Conservation (phyloP, 768 basidiomycete species). For the Boletus pseudopeckii region DNA sequence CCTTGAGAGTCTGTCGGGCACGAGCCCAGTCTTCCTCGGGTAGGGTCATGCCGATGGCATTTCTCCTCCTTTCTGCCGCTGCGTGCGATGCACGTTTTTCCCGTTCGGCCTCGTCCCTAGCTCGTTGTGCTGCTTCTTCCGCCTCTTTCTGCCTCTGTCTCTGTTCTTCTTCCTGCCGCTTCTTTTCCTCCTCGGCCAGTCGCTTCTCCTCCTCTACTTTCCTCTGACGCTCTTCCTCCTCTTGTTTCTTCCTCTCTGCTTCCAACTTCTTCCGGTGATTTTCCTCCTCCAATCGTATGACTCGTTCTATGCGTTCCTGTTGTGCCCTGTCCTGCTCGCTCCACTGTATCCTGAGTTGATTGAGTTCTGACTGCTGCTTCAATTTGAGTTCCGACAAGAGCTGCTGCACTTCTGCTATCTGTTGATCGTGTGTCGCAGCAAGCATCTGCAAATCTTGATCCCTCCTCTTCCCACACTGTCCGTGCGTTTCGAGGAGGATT, state of each 20-base stretch:
- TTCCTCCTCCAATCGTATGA: slow-evolving; percentile 62
- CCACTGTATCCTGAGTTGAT: slow-evolving; percentile 43
- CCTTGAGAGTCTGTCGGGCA: slow-evolving; percentile 53
- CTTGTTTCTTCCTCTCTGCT: slow-evolving; percentile 50
- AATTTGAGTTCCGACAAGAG: slow-evolving; percentile 43
- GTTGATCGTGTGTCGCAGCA: slow-evolving; percentile 42
- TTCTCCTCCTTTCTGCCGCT: slow-evolving; percentile 38
- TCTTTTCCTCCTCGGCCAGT: slow-evolving; percentile 42
- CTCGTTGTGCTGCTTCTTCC: slow-evolving; percentile 30
- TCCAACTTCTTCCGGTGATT: slow-evolving; percentile 50
- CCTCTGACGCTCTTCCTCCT: slow-evolving; percentile 45
- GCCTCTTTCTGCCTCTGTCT: slow-evolving; percentile 34
- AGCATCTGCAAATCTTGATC: slow-evolving; percentile 29
- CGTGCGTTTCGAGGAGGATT: slow-evolving; percentile 18
- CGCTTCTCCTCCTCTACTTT: slow-evolving; percentile 48
- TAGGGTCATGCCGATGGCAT: slow-evolving; percentile 48
- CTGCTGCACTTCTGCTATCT: slow-evolving; percentile 49
- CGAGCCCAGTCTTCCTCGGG: slow-evolving; percentile 63
- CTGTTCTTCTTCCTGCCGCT: slow-evolving; percentile 41
- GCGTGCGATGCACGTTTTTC: slow-evolving; percentile 37
- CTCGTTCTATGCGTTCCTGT: slow-evolving; percentile 58
- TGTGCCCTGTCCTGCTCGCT: slow-evolving; percentile 41
- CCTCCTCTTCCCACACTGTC: slow-evolving; percentile 5
- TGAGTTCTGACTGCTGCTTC: slow-evolving; percentile 45
- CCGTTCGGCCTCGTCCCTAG: slow-evolving; percentile 33